Evolutionary conservation across 2,329 filamentous ascomycete species (phyloP).

Genomic region (Penicillium sp.): DNA sequence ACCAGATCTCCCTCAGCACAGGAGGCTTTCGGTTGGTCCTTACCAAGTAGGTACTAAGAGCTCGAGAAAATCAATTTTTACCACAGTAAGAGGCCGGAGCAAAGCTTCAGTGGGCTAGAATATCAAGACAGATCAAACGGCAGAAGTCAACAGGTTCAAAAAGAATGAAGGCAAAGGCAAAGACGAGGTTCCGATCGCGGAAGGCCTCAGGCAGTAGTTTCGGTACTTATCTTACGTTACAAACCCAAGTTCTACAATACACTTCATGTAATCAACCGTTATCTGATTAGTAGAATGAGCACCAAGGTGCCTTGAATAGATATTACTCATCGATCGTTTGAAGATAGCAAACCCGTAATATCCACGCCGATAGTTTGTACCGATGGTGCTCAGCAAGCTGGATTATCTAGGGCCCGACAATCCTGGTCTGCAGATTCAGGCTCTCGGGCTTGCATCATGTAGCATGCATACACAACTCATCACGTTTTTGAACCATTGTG

Average conservation of each 20-base stretch:
- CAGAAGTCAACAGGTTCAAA: not conserved
- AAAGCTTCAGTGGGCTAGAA: not conserved
- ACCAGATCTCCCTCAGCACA: slow-evolving; percentile 33
- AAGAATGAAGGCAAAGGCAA: not conserved
- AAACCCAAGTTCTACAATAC: not conserved
- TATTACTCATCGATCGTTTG: too few species aligned
- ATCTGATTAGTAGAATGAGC: not conserved
- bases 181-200: slow-evolving; percentile 1
- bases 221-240: not conserved
- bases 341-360: not conserved
- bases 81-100: not conserved
- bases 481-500: not conserved
- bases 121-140: not conserved
- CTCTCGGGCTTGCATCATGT: slow-evolving; percentile 17
- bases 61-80: not conserved
- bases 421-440: slow-evolving; percentile 9
- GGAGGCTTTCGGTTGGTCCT: slow-evolving; percentile 16
- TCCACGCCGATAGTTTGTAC: not conserved
- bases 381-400: not conserved
- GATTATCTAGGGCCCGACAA: slow-evolving; percentile 7
- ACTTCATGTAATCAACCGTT: not conserved
- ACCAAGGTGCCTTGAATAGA: not conserved
- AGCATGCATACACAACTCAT: slow-evolving; percentile 1
- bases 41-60: slow-evolving; percentile 14
- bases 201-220: slow-evolving; percentile 1